These are phyloP conservation scores for Amniculicola lignicola DNA, from an alignment of 495 filamentous ascomycete species.

Conservation along the genomic window DNA sequence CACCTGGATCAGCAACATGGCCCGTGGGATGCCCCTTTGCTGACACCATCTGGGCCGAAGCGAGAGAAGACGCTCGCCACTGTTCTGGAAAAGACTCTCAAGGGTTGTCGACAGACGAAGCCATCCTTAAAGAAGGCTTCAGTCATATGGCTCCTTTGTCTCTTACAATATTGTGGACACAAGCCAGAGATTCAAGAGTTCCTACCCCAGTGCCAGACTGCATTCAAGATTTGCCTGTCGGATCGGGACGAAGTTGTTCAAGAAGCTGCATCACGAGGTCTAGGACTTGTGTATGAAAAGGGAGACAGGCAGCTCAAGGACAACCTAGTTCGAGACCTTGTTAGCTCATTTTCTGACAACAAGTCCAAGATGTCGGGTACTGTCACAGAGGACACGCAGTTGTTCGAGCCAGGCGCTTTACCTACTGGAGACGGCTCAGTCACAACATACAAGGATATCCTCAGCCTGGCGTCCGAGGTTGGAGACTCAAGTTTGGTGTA, in stretches of 20 bases:
- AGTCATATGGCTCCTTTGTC: slow-evolving; percentile 85
- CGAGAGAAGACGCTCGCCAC: slow-evolving; percentile 51
- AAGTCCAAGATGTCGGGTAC: slow-evolving; percentile 66
- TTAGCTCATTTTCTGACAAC: slow-evolving; percentile 76
- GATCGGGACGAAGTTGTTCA: slow-evolving; percentile 92
- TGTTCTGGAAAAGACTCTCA: slow-evolving; percentile 64
- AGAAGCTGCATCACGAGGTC: slow-evolving; percentile 86
- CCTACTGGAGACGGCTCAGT: slow-evolving; percentile 86
- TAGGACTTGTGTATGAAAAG: slow-evolving; percentile 87
- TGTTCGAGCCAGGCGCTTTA: slow-evolving; percentile 90
- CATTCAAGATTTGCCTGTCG: slow-evolving; percentile 81
- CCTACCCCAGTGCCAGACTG: slow-evolving; percentile 74
- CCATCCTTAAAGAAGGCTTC: slow-evolving; percentile 83
- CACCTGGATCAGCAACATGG: slow-evolving; percentile 35
- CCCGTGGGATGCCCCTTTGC: slow-evolving; percentile 14
- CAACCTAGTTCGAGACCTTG: slow-evolving; percentile 79
- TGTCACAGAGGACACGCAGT: slow-evolving; percentile 81
- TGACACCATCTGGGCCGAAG: slow-evolving; percentile 25
- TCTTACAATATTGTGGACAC: slow-evolving; percentile 89
- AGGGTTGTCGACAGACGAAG: slow-evolving; percentile 75
- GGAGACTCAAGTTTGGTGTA: slow-evolving; percentile 93
- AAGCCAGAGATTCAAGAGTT: slow-evolving; percentile 64
- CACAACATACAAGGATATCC: slow-evolving; percentile 93
- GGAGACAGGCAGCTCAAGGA: slow-evolving; percentile 76
- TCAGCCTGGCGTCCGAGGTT: slow-evolving; percentile 87